Evolutionary conservation across 2,329 filamentous ascomycete species (phyloP).

Genomic region (Monilinia laxa): DNA sequence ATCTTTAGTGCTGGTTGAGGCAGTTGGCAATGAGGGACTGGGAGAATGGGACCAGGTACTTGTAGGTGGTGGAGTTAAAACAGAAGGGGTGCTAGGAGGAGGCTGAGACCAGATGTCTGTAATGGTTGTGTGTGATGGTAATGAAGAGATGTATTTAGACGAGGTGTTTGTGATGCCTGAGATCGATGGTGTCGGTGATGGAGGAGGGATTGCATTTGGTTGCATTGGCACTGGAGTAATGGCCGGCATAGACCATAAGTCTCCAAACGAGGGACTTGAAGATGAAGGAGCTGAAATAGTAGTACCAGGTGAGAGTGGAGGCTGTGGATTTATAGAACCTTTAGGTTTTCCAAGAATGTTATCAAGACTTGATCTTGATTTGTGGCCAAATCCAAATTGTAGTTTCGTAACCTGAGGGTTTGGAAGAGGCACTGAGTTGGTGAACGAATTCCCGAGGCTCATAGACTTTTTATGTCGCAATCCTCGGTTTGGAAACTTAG

Average conservation of each 20-base stretch:
- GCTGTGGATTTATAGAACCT: neutral
- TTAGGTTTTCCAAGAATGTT: conserved; percentile 1
- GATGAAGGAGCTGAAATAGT: neutral
- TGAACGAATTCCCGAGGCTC: conserved; percentile 25
- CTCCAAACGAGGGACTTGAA: neutral
- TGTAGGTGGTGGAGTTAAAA: neutral
- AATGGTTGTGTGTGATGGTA: conserved; percentile 3
- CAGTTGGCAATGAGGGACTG: neutral
- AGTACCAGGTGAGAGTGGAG: neutral
- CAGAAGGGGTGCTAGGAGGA: neutral
- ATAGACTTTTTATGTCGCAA: conserved; percentile 33
- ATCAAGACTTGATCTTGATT: neutral
- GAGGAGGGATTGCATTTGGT: neutral
- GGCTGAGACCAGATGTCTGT: conserved; percentile 12
- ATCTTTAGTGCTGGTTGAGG: conserved; percentile 28
- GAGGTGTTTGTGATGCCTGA: neutral
- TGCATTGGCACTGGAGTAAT: neutral
- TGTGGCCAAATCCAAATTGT: conserved; percentile 21
- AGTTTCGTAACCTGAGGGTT: conserved; percentile 21
- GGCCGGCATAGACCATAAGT: neutral
- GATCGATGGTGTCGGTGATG: neutral
- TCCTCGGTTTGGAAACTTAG: conserved; percentile 14
- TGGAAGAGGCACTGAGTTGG: conserved; percentile 2
- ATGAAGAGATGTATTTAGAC: neutral
- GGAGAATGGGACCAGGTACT: neutral